Evolutionary conservation across 768 basidiomycete species (phyloP).

Genomic region (Phaeotremella fagi): DNA sequence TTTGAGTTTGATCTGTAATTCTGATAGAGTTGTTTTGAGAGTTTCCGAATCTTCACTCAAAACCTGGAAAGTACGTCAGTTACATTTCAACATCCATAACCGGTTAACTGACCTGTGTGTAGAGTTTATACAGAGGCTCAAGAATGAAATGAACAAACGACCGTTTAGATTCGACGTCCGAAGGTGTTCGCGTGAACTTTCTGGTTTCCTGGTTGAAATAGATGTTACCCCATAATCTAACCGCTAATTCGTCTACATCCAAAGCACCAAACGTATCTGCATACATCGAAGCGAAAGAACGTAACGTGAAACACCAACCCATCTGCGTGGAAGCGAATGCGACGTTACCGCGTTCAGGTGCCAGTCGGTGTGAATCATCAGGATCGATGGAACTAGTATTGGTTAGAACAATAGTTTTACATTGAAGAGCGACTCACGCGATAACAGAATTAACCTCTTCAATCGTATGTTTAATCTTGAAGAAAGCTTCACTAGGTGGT

Average conservation of each 20-base stretch:
- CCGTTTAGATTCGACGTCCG: constrained; percentile 71
- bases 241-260: constrained; percentile 79
- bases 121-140: constrained; percentile 94
- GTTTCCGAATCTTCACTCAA: constrained; percentile 89
- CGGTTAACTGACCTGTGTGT: constrained; percentile 56
- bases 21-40: constrained; percentile 69
- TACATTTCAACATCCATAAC: neutral
- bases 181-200: constrained; percentile 81
- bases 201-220: constrained; percentile 80
- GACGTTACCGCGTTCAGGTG: constrained; percentile 93
- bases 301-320: constrained; percentile 94
- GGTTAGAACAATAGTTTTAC: neutral
- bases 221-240: constrained; percentile 95
- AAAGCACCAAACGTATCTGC: constrained; percentile 77
- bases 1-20: constrained; percentile 78
- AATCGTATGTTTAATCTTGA: constrained; percentile 98
- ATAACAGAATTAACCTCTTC: constrained; percentile 98
- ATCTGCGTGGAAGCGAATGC: constrained; percentile 96
- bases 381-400: constrained; percentile 63
- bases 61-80: constrained; percentile 54
- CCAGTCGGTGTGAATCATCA: constrained; percentile 77
- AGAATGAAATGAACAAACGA: constrained; percentile 95
- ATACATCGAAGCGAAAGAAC: constrained; percentile 94
- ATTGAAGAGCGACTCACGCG: constrained; percentile 55
- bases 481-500: constrained; percentile 93